Base-by-base conservation (phyloP, 768 basidiomycete genomes). In the Postia placenta region DNA sequence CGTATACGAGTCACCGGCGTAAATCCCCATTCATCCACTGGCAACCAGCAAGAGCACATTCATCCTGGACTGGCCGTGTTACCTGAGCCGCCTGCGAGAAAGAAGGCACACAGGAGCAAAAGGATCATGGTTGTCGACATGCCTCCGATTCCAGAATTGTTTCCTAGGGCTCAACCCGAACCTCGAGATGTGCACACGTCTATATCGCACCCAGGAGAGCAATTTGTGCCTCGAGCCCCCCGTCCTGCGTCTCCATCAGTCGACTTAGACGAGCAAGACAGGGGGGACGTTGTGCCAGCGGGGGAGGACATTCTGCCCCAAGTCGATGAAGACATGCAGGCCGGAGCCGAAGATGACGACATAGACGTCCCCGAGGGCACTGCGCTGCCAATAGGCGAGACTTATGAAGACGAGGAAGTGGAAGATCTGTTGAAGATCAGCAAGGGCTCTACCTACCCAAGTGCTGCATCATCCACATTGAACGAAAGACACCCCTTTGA, bases 401-500 rank as follows among this genome's bases (percentile, higher is more conserved):
- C 52, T 11, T 20, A 51, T 25, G 55, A 56, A 19, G 51, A 56
- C 36, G 45, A 24, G 4, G 40, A 54, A n/a, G 56, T 57, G 5
- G 56, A 57, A 28, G 48, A 43, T 12, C 19, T 42, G 19, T 41
- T 49, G 11, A 37, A 19, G 14, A 23, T 42, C 24, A 41, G 38
- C 15, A 24, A 48, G 12, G 28, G 36, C 20, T 24, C 47, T 17
- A 33, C 27, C 24, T 11, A 37, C 22, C 14, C 14, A 11, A 26
- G 39, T 9, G 23, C 20, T 9, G 11, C 25, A 19, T 4, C 46
- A 4, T 38, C 11, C 25, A 24, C 46, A 11, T 12, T 3, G 6
- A 4, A 11, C 35, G 45, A 14, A 20, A 5, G 22, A 24, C 26
- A 14, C n/a, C 33, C 23, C 19, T 39, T 35, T 38, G 33, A 17